A percentile compares a stretch with the other conserved stretches of the same genome.
Evolutionary conservation across 1,284 basidiomycete genomes (phyloP).

Genomic region (Binderoboletus segoi): DNA sequence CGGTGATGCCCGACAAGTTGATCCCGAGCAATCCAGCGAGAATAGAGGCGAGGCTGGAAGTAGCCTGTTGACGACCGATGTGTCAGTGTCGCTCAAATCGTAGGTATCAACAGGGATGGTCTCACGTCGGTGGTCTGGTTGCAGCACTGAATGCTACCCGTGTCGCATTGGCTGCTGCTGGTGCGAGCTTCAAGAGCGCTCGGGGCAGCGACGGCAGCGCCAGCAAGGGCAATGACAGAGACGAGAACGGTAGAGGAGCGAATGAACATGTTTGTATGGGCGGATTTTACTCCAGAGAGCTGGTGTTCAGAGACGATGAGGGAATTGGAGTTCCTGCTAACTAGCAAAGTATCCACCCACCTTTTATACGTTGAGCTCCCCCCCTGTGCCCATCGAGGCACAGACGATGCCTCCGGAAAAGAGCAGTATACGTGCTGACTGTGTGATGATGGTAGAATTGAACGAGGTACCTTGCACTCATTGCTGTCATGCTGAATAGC

Average conservation of each 20-base stretch:
- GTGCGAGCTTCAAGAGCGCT: constrained; percentile 3
- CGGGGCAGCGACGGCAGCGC: constrained; percentile 11
- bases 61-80: constrained; percentile 1
- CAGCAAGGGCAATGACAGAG: constrained; percentile 9
- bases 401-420: not conserved
- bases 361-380: not conserved
- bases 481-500: not conserved
- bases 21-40: constrained; percentile 2
- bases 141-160: constrained; percentile 21
- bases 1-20: not conserved
- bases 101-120: not conserved
- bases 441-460: not conserved
- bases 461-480: not conserved
- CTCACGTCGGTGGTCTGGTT: constrained; percentile 4
- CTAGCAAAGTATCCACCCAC: not conserved
- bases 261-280: constrained; percentile 14
- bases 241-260: constrained; percentile 9
- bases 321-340: not conserved
- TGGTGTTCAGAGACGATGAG: not conserved
- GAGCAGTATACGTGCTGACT: not conserved
- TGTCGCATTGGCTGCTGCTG: constrained; percentile 7
- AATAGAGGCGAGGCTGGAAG: fast-evolving
- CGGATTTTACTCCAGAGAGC: not conserved
- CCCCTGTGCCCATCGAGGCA: not conserved
- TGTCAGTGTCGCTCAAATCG: not conserved